Evolutionary conservation across 2,329 filamentous ascomycete genomes (phyloP).

Genomic region (Talaromyces funiculosus): DNA sequence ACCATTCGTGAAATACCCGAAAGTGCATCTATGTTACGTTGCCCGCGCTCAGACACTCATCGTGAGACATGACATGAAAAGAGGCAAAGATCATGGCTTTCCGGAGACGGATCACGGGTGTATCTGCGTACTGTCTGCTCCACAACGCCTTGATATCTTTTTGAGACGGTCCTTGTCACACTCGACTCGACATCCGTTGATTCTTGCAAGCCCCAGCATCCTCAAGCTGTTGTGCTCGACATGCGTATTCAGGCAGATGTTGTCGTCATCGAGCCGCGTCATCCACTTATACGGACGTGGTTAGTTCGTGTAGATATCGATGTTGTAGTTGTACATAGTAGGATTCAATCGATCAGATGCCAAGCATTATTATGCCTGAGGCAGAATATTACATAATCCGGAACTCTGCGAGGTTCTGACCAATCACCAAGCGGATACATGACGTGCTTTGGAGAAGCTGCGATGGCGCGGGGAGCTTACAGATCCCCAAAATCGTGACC

Average conservation of each 20-base stretch:
- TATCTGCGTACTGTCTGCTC: neutral
- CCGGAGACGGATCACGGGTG: neutral
- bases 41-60: neutral
- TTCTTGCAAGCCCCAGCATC: neutral
- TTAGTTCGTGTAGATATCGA: neutral
- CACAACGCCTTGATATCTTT: neutral
- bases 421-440: conserved; percentile 9
- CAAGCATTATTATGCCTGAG: neutral
- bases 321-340: neutral
- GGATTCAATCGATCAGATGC: neutral
- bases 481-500: neutral
- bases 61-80: neutral
- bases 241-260: neutral
- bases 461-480: conserved; percentile 35
- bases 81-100: neutral
- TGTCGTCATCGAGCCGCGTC: conserved; percentile 11
- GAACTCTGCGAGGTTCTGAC: neutral
- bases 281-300: neutral
- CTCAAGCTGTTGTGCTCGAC: neutral
- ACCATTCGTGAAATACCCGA: neutral
- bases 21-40: neutral
- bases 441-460: conserved; percentile 11
- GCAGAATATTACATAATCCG: neutral
- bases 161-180: neutral
- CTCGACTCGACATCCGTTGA: neutral